phyloP scores from a whole-genome alignment of 371 early-diverging fungal species.

The Mortierella sp. region DNA sequence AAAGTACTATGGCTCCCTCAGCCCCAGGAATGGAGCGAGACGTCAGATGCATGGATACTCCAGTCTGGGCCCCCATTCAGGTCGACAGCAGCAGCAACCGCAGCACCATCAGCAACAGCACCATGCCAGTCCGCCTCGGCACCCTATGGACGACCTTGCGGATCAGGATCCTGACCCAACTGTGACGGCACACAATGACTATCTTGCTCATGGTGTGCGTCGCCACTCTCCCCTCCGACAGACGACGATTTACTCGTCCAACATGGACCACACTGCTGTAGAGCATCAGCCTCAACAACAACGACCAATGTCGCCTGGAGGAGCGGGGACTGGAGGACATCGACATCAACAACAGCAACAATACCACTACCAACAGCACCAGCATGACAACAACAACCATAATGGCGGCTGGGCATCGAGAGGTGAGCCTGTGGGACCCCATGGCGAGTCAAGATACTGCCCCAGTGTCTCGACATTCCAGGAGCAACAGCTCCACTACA shows the following conservation, averaged over 20 bases:
- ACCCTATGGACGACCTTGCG: slow-evolving; percentile 15
- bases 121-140: slow-evolving; percentile 6
- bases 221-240: slow-evolving; percentile 42
- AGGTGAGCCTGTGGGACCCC: slow-evolving; percentile 32
- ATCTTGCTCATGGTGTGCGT: slow-evolving; percentile 25
- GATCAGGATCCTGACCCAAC: slow-evolving; percentile 22
- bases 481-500: slow-evolving; percentile 40
- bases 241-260: slow-evolving; percentile 12
- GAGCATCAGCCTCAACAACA: neutral
- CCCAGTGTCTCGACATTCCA: slow-evolving; percentile 31
- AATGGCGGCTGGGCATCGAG: slow-evolving; percentile 15
- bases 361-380: neutral
- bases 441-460: slow-evolving; percentile 33
- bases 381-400: neutral
- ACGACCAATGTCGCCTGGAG: neutral
- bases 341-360: slow-evolving; percentile 12
- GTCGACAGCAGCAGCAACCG: slow-evolving; percentile 23
- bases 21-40: slow-evolving; percentile 17
- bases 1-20: slow-evolving; percentile 40
- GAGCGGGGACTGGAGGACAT: neutral
- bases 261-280: neutral
- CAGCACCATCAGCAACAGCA: neutral
- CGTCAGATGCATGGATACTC: slow-evolving; percentile 30
- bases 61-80: slow-evolving; percentile 28
- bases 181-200: slow-evolving; percentile 13